These are phyloP conservation scores for Marchantia polymorpha DNA, from an alignment of 225 moss, liverwort and hornwort species.

Conservation along the genomic window DNA sequence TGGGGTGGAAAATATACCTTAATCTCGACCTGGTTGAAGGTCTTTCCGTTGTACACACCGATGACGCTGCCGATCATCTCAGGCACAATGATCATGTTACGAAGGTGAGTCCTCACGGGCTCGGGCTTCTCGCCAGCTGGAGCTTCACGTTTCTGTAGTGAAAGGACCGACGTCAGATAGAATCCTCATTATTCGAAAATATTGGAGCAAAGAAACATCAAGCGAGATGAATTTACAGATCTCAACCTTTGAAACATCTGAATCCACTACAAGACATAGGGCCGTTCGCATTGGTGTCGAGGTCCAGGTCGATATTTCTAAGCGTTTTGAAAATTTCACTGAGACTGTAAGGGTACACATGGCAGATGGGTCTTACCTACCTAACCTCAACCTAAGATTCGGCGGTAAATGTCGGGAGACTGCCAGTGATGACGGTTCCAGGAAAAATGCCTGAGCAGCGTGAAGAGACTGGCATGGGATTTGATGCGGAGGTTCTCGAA, in stretches of 20 bases:
- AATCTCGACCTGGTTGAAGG: constrained; percentile 82
- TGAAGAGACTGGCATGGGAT: neutral
- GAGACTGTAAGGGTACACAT: neutral
- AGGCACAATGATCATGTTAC: constrained; percentile 78
- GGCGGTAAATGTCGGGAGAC: constrained; percentile 3
- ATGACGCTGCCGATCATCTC: constrained; percentile 82
- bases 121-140: constrained; percentile 76
- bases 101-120: constrained; percentile 69
- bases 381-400: neutral
- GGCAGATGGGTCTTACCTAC: neutral
- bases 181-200: neutral
- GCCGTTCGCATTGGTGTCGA: constrained; percentile 4
- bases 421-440: neutral
- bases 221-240: neutral
- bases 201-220: neutral
- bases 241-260: neutral
- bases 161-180: neutral
- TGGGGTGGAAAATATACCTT: constrained; percentile 26
- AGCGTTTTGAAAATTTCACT: neutral
- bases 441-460: neutral
- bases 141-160: constrained; percentile 56
- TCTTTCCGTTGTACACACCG: constrained; percentile 79
- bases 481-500: neutral
- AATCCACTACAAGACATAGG: neutral
- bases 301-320: neutral